Conservation (phyloP, 192 early-diverging fungal species). For the Mortierella antarctica region DNA sequence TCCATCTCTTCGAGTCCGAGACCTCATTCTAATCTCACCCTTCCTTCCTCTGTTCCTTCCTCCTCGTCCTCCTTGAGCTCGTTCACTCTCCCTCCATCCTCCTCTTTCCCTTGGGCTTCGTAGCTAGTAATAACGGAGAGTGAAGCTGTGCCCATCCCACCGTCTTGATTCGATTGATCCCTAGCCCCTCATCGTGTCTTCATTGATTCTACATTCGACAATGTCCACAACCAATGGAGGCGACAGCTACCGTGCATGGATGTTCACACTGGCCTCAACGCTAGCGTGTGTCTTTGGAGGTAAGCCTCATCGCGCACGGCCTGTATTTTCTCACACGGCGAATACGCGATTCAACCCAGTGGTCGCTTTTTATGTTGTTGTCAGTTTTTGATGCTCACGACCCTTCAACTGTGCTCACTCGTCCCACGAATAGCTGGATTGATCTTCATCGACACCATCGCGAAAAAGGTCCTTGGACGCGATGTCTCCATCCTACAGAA, state of each 20-base stretch:
- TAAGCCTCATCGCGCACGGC: slow-evolving; percentile 2
- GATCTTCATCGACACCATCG: slow-evolving; percentile 52
- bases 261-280: slow-evolving; percentile 51
- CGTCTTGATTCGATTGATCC: not conserved
- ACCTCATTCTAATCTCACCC: not conserved
- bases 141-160: not conserved
- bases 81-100: not conserved
- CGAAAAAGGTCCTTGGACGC: slow-evolving; percentile 31
- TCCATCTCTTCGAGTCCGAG: not conserved
- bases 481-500: slow-evolving; percentile 49
- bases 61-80: too few species aligned
- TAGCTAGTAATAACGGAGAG: not conserved
- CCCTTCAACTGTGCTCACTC: not conserved
- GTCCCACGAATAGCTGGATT: slow-evolving; percentile 25
- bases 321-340: not conserved
- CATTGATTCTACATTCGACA: not conserved
- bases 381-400: not conserved
- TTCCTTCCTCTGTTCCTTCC: not conserved
- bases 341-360: not conserved
- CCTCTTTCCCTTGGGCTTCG: not conserved
- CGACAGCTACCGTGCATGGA: slow-evolving; percentile 48
- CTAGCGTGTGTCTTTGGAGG: slow-evolving; percentile 59
- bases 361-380: not conserved
- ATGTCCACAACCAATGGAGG: slow-evolving; percentile 5
- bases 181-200: not conserved